Base-by-base conservation (phyloP, 768 basidiomycete species). In the Phlebiopsis flavidoalba region DNA sequence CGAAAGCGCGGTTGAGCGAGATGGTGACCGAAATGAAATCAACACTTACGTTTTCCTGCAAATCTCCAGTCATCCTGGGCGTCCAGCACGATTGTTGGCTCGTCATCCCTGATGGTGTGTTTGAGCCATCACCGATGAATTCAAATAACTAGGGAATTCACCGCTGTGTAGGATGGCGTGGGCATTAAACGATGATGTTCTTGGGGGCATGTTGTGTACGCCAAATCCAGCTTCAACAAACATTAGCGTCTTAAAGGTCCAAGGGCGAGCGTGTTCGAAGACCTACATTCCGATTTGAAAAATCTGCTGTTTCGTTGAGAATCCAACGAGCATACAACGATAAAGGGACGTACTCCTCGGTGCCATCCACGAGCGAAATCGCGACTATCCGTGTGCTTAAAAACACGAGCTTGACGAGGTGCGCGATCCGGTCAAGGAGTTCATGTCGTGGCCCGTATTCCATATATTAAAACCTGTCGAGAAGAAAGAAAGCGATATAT, bases 351-450 rank as follows among this genome's bases (percentile, higher is more conserved):
- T 74, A 91, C 89, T 93, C 89, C 61, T 91, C 88, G 47, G 86
- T 84, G 12, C 85, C 86, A 69, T 96, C 94, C n/a, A 94, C 80
- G 40, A 96, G 75, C 8, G 88, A 84, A 21, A 98, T 90, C 22
- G 85, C 72, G 1, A 95, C 94, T 14, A 89, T 87, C 70, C 91
- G 91, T 1, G 94, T 91, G 68, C 82, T 89, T n/a, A n/a, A n/a
- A 73, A 98, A 98, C 7, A 98, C 95, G 45, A 97, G 77, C 75
- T 95, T 95, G 45, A 90, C 91, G 26, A 98, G 82, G 71, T 96
- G 93, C 15, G 88, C 91, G 64, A 97, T 95, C 17, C 95, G 84
- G 72, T 97, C 95, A 69, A 98, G n/a, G n/a, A 97, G 70, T 96
- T 95, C 63, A 84, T 77, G 71, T 98, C 95, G 8, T 87, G 79